phyloP scores from a whole-genome alignment of 371 early-diverging fungal genomes.

The Actinomucor elegans region DNA sequence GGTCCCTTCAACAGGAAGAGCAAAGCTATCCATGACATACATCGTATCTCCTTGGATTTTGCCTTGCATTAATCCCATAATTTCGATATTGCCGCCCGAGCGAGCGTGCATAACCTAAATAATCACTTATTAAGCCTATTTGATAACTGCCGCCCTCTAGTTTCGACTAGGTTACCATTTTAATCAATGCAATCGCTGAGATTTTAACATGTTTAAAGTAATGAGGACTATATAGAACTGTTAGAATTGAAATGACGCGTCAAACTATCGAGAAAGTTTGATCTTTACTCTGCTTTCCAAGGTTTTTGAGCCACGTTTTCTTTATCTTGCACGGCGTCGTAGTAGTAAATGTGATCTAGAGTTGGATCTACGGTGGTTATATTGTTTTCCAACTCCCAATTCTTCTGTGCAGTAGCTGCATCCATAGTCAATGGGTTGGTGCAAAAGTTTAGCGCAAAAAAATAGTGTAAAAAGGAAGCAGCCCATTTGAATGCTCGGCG shows the following conservation, averaged over 20 bases:
- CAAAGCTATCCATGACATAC: slow-evolving; percentile 96
- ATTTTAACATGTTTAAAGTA: slow-evolving; percentile 91
- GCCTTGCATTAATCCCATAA: slow-evolving; percentile 98
- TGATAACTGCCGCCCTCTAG: too few relatives aligned
- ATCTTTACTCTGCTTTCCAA: slow-evolving; percentile 79
- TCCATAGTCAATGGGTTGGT: too few relatives aligned
- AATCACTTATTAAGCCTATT: not conserved
- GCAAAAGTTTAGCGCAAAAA: too few relatives aligned
- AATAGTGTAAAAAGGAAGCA: too few relatives aligned
- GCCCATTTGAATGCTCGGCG: too few relatives aligned
- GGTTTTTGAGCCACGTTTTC: slow-evolving; percentile 65
- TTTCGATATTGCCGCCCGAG: slow-evolving; percentile 94
- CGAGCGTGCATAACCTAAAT: slow-evolving; percentile 90
- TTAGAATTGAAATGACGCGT: too few relatives aligned
- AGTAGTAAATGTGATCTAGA: slow-evolving; percentile 76
- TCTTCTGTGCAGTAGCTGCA: slow-evolving; percentile 66
- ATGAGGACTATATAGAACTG: slow-evolving; percentile 65
- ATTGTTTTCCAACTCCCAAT: slow-evolving; percentile 86
- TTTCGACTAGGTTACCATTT: slow-evolving; percentile 76
- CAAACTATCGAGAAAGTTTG: too few relatives aligned
- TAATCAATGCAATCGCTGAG: slow-evolving; percentile 93
- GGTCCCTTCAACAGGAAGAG: slow-evolving; percentile 97
- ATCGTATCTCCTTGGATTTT: slow-evolving; percentile 87
- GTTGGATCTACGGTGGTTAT: slow-evolving; percentile 68
- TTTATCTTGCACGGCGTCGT: slow-evolving; percentile 71